phyloP scores from a whole-genome alignment of 768 basidiomycete genomes.

The Megacollybia marginata region DNA sequence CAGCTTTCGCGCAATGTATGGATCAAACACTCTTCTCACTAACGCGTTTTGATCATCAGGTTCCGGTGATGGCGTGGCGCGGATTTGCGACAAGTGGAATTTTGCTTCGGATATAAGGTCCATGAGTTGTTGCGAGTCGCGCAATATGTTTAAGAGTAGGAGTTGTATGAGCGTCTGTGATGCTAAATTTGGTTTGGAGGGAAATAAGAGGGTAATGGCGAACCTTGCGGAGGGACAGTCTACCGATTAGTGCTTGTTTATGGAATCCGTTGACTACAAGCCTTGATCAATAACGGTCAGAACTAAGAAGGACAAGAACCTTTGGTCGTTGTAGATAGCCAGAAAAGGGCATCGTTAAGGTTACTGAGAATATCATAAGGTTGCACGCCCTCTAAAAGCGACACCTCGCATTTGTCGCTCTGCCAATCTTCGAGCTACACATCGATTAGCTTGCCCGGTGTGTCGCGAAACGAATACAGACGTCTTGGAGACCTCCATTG shows the following conservation, averaged over 20 bases:
- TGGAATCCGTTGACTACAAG: constrained; percentile 36
- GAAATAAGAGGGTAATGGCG: too few relatives aligned
- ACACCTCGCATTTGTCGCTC: constrained; percentile 80
- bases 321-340: constrained; percentile 44
- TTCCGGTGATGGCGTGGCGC: constrained; percentile 26
- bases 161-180: constrained; percentile 38
- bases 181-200: too few relatives aligned
- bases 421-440: constrained; percentile 82
- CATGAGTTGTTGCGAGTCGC: constrained; percentile 27
- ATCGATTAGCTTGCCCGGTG: constrained; percentile 8
- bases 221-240: constrained; percentile 48
- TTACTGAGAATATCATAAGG: constrained; percentile 34
- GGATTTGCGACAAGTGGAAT: constrained; percentile 32
- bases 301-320: constrained; percentile 19
- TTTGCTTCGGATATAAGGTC: constrained; percentile 32
- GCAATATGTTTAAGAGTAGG: constrained; percentile 33
- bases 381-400: constrained; percentile 55
- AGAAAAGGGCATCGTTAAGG: constrained; percentile 54
- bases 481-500: constrained; percentile 73
- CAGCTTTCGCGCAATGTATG: constrained; percentile 56
- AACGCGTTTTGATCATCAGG: constrained; percentile 33
- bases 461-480: constrained; percentile 26
- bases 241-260: constrained; percentile 42
- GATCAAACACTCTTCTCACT: constrained; percentile 54
- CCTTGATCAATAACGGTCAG: neutral